A percentile compares a stretch with the other conserved stretches of the same genome.
phyloP scores from a whole-genome alignment of 495 filamentous ascomycete species.

The Penicillium psychrofluorescens region DNA sequence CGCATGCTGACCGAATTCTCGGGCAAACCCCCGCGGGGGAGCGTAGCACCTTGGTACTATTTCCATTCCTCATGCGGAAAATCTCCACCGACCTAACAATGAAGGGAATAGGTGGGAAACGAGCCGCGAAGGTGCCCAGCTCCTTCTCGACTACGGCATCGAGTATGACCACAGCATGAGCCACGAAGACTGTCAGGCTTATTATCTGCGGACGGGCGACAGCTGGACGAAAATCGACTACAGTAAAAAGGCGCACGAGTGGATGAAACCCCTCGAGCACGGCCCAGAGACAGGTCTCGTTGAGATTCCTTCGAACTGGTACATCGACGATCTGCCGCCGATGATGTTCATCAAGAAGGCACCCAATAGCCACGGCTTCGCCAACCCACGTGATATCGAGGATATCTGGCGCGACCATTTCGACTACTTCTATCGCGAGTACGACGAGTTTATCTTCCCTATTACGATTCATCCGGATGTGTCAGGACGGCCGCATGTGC shows the following conservation, averaged over 20 bases:
- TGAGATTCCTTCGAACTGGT: conserved; percentile 62
- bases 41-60: conserved; percentile 46
- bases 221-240: conserved; percentile 56
- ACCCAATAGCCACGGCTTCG: conserved; percentile 52
- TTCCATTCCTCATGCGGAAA: neutral
- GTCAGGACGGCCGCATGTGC: conserved; percentile 55
- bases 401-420: conserved; percentile 57
- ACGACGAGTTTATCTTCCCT: conserved; percentile 62
- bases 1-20: conserved; percentile 64
- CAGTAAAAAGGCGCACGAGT: conserved; percentile 48
- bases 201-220: conserved; percentile 53
- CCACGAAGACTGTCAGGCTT: conserved; percentile 59
- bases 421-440: conserved; percentile 60
- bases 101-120: conserved; percentile 49
- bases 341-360: conserved; percentile 58
- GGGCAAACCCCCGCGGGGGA: conserved; percentile 65
- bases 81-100: neutral
- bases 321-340: conserved; percentile 54
- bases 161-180: conserved; percentile 63
- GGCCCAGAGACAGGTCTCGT: conserved; percentile 49
- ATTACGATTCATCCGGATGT: conserved; percentile 66
- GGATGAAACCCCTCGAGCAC: conserved; percentile 57
- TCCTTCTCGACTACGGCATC: conserved; percentile 61
- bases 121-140: conserved; percentile 53
- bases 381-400: conserved; percentile 49